These are phyloP conservation scores for Inga oerstediana DNA, from an alignment of 306 rosid species.

Conservation along the genomic window DNA sequence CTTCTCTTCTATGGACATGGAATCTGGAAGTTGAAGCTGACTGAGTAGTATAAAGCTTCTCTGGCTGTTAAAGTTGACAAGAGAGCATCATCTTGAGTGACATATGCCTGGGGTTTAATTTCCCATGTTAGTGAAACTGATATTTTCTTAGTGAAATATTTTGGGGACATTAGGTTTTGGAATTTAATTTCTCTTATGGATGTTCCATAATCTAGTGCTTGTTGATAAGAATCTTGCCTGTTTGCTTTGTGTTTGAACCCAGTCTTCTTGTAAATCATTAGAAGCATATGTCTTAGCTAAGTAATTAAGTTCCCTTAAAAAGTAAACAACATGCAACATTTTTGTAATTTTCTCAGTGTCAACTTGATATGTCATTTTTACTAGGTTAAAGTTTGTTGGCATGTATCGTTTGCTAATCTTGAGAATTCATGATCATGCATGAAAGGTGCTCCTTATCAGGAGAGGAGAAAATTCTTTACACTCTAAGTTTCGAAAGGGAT, in stretches of 20 bases:
- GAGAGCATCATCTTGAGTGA: slow-evolving; percentile 54
- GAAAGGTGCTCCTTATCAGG: neutral
- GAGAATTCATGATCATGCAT: neutral
- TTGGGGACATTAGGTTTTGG: neutral
- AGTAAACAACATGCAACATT: neutral
- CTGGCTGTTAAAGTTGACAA: slow-evolving; percentile 42
- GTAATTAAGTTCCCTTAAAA: too few relatives aligned
- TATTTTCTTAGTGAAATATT: neutral
- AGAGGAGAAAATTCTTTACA: too few relatives aligned
- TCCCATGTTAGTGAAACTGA: neutral
- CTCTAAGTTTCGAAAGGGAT: too few relatives aligned
- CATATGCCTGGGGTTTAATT: slow-evolving; percentile 42
- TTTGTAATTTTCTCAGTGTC: too few relatives aligned
- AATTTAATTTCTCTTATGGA: neutral
- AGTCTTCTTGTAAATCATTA: neutral
- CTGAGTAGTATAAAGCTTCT: slow-evolving; percentile 77
- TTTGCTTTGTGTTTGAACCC: neutral
- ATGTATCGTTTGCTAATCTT: too few relatives aligned
- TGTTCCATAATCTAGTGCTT: neutral
- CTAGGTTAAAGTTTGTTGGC: too few relatives aligned
- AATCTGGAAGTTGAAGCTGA: slow-evolving; percentile 59
- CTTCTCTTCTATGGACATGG: slow-evolving; percentile 60
- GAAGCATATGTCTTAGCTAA: too few relatives aligned
- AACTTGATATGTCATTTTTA: too few relatives aligned
- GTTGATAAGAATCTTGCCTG: neutral